Percentiles rank a stretch among this genome's conserved stretches.
Evolutionary conservation across 306 rosid genomes (phyloP).

Genomic region (Malus domestica): DNA sequence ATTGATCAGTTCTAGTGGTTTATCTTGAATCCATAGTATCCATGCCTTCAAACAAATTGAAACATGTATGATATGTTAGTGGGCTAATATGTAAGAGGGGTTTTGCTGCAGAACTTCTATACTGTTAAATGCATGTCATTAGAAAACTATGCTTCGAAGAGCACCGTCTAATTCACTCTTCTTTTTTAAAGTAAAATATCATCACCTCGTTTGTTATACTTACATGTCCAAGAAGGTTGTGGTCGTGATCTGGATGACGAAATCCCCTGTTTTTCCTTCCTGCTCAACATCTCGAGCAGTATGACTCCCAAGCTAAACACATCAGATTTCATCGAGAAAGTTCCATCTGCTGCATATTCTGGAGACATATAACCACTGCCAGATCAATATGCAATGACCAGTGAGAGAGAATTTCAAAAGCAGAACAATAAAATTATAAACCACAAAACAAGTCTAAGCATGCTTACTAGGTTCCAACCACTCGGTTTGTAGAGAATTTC

Average conservation of each 20-base stretch:
- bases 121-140: no score
- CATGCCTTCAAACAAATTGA: constrained; percentile 14
- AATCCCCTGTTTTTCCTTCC: constrained; percentile 15
- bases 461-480: constrained; percentile 47
- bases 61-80: not conserved
- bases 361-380: constrained; percentile 40
- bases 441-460: not conserved
- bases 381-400: not conserved
- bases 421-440: not conserved
- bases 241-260: not conserved
- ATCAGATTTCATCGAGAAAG: constrained; percentile 34
- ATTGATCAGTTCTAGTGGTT: constrained; percentile 1
- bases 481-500: constrained; percentile 6
- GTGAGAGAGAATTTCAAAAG: no score
- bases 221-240: constrained; percentile 22
- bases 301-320: constrained; percentile 39
- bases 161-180: no score
- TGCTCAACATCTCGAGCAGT: constrained; percentile 25
- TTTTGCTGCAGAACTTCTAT: no score
- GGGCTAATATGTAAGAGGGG: no score
- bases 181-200: no score
- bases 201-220: not conserved
- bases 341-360: constrained; percentile 34
- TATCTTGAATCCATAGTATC: constrained; percentile 17
- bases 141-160: no score